Percentiles rank a stretch among this genome's conserved stretches.
phyloP scores from a whole-genome alignment of 2,329 filamentous ascomycete genomes.

The Fusarium annulatum region DNA sequence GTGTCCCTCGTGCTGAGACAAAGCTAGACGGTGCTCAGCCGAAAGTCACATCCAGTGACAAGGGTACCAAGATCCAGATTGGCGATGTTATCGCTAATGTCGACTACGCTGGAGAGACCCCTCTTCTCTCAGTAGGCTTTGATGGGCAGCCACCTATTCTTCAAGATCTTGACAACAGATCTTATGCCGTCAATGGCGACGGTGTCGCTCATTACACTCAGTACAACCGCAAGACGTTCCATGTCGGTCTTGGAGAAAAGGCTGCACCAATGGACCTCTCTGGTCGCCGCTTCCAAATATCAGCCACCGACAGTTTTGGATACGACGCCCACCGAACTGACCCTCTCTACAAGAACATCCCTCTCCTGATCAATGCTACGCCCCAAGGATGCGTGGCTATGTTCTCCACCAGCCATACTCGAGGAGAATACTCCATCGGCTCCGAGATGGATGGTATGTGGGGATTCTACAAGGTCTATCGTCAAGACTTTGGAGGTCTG shows the following conservation, averaged over 20 bases:
- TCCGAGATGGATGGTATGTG: slow-evolving; percentile 81
- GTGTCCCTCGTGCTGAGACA: slow-evolving; percentile 57
- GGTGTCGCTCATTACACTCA: slow-evolving; percentile 74
- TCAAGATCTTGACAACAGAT: slow-evolving; percentile 71
- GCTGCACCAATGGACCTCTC: slow-evolving; percentile 78
- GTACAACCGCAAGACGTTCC: slow-evolving; percentile 71
- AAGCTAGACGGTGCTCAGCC: slow-evolving; percentile 48
- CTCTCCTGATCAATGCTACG: slow-evolving; percentile 75
- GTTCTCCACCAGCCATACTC: slow-evolving; percentile 74
- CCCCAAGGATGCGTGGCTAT: slow-evolving; percentile 72
- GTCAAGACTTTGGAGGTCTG: slow-evolving; percentile 77
- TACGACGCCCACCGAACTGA: slow-evolving; percentile 78
- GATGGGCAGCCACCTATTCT: slow-evolving; percentile 65
- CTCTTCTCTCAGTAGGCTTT: slow-evolving; percentile 67
- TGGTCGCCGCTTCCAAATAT: slow-evolving; percentile 72
- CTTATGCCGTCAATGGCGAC: slow-evolving; percentile 70
- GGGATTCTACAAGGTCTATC: slow-evolving; percentile 79
- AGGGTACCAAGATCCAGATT: slow-evolving; percentile 57
- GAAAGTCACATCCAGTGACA: slow-evolving; percentile 46
- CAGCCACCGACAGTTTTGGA: slow-evolving; percentile 77
- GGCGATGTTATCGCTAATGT: slow-evolving; percentile 64
- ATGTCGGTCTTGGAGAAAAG: slow-evolving; percentile 79
- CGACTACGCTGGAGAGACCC: slow-evolving; percentile 65
- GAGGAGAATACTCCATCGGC: slow-evolving; percentile 74
- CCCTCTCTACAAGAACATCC: slow-evolving; percentile 81